Percentiles rank a stretch among this genome's conserved stretches.
These are phyloP conservation scores for Escallonia rubra DNA, from an alignment of 129 eudicot species.

Conservation along the genomic window DNA sequence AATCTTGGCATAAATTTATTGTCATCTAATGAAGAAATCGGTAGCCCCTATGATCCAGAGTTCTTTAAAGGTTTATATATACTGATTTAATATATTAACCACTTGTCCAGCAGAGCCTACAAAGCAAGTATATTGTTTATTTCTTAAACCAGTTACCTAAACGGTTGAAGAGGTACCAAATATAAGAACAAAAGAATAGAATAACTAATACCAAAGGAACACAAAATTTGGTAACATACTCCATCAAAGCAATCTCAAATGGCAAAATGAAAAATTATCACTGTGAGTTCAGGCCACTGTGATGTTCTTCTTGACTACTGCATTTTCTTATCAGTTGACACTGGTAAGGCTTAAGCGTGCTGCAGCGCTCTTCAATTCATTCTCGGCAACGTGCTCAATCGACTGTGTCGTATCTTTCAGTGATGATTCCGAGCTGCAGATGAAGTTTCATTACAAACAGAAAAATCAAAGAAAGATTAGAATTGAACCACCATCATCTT, in stretches of 20 bases:
- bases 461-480: background rate
- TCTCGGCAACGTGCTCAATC: slow-evolving; percentile 45
- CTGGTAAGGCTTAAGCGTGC: slow-evolving; percentile 48
- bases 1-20: too few species aligned
- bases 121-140: background rate
- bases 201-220: slow-evolving; percentile 2
- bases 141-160: slow-evolving; percentile 3
- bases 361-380: slow-evolving; percentile 53
- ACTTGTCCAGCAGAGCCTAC: background rate
- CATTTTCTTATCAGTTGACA: slow-evolving; percentile 26
- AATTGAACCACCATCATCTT: background rate
- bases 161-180: slow-evolving; percentile 6
- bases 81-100: background rate
- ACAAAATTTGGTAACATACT: slow-evolving; percentile 15
- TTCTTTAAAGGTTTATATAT: slow-evolving; percentile 5
- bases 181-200: slow-evolving; percentile 2
- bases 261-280: background rate
- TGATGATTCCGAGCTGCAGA: slow-evolving; percentile 63
- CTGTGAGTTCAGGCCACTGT: slow-evolving; percentile 13
- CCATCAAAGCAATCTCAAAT: slow-evolving; percentile 6
- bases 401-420: slow-evolving; percentile 49
- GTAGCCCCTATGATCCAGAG: background rate
- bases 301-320: slow-evolving; percentile 4
- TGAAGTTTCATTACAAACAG: background rate
- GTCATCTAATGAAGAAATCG: too few species aligned